Percentiles rank a stretch among this genome's conserved stretches.
These are phyloP conservation scores for Suillus subalutaceus DNA, from an alignment of 768 basidiomycete genomes.

Conservation along the genomic window DNA sequence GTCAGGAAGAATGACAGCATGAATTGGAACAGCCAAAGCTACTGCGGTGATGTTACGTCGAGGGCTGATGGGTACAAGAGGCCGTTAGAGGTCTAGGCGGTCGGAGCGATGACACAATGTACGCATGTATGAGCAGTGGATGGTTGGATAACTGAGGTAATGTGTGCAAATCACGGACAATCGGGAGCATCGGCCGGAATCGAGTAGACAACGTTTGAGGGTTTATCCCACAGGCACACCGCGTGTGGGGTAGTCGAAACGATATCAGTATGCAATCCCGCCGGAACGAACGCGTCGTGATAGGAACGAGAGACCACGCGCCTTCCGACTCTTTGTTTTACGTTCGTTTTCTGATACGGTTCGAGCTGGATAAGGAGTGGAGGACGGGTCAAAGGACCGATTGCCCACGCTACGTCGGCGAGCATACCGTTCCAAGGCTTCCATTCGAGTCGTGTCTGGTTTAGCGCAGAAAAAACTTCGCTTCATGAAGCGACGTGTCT, in stretches of 20 bases:
- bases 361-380: background rate
- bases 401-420: background rate
- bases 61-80: background rate
- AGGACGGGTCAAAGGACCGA: background rate
- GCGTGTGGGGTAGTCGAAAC: slow-evolving; percentile 8
- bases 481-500: slow-evolving; percentile 3
- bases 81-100: background rate
- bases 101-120: background rate
- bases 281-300: slow-evolving; percentile 5
- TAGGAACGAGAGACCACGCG: slow-evolving; percentile 33
- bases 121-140: background rate
- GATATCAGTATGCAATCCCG: background rate
- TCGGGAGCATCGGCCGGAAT: background rate
- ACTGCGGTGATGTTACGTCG: slow-evolving; percentile 7
- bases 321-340: slow-evolving; percentile 14
- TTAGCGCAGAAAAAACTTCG: background rate
- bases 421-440: background rate
- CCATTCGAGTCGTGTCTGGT: background rate
- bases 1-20: background rate
- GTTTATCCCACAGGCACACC: slow-evolving; percentile 4
- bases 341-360: background rate
- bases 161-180: slow-evolving; percentile 3
- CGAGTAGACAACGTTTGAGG: slow-evolving; percentile 1
- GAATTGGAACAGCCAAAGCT: background rate
- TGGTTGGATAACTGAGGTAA: slow-evolving; percentile 3